Percentiles rank a stretch among this genome's conserved stretches.
phyloP scores from a whole-genome alignment of 345 rosid genomes.

The Brassica juncea region DNA sequence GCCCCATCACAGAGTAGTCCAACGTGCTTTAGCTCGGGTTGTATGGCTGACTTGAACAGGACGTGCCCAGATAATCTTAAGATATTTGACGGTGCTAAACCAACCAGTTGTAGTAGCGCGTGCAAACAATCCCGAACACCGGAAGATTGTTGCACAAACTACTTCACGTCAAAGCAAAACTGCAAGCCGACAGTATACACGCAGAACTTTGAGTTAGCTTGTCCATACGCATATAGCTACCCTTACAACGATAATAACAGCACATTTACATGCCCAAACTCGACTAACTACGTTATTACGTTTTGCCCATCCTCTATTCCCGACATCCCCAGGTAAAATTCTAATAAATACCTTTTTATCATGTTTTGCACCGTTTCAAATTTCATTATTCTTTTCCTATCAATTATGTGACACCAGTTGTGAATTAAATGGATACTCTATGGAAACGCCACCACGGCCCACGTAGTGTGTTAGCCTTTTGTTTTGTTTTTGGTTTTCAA shows the following conservation, averaged over 20 bases:
- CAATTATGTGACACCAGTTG: not conserved
- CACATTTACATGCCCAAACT: slow-evolving; percentile 18
- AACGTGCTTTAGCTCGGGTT: slow-evolving; percentile 24
- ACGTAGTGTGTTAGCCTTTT: not conserved
- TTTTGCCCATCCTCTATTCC: slow-evolving; percentile 28
- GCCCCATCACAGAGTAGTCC: slow-evolving; percentile 16
- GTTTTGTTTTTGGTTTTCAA: not conserved
- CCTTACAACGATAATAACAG: slow-evolving; percentile 15
- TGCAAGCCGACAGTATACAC: slow-evolving; percentile 28
- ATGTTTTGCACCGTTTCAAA: not conserved
- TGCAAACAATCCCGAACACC: not conserved
- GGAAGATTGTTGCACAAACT: slow-evolving; percentile 7
- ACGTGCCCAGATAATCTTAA: slow-evolving; percentile 30
- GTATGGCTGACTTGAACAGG: slow-evolving; percentile 16
- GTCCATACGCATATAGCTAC: slow-evolving; percentile 23
- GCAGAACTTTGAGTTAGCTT: slow-evolving; percentile 22
- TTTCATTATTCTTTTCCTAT: not conserved
- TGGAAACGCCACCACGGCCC: not conserved
- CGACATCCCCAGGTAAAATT: slow-evolving; percentile 13
- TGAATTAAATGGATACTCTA: not conserved
- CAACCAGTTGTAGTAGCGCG: slow-evolving; percentile 17
- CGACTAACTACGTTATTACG: slow-evolving; percentile 28
- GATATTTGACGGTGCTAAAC: not conserved
- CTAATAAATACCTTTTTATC: not conserved
- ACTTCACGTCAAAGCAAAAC: slow-evolving; percentile 31